phyloP scores from a whole-genome alignment of 352 stramenopile genomes.

The Phytophthora crassamura region DNA sequence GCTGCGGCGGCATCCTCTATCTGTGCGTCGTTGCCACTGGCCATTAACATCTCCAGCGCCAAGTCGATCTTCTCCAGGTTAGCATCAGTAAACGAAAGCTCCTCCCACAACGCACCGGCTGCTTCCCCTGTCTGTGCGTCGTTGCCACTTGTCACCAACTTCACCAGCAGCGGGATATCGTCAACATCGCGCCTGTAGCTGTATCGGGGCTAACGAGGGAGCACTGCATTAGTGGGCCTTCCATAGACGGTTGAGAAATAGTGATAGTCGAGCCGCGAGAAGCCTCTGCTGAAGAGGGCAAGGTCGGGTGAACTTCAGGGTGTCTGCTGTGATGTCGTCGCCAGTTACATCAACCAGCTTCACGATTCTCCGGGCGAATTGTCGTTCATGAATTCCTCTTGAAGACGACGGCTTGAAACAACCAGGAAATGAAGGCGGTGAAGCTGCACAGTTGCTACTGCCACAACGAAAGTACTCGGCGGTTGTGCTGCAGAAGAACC shows the following conservation, averaged over 20 bases:
- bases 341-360: no score
- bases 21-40: no score
- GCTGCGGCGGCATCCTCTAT: no score
- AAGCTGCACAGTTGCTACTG: slow-evolving; percentile 20
- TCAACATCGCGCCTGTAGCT: no score
- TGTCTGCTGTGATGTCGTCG: no score
- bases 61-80: not conserved
- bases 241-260: no score
- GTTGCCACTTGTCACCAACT: not conserved
- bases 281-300: no score
- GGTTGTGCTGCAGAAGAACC: slow-evolving; percentile 39
- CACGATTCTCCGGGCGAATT: slow-evolving; percentile 17
- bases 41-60: not conserved
- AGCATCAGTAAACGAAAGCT: not conserved
- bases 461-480: slow-evolving; percentile 19
- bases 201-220: no score
- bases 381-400: slow-evolving; percentile 20
- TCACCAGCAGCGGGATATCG: slow-evolving; percentile 10
- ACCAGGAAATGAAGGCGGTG: slow-evolving; percentile 9
- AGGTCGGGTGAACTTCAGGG: no score
- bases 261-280: no score
- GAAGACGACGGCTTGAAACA: slow-evolving; percentile 12
- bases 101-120: not conserved
- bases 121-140: slow-evolving; percentile 4
- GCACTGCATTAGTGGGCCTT: no score